phyloP scores from a whole-genome alignment of 2,329 filamentous ascomycete species.

The Aspergillus brunneoviolaceus region DNA sequence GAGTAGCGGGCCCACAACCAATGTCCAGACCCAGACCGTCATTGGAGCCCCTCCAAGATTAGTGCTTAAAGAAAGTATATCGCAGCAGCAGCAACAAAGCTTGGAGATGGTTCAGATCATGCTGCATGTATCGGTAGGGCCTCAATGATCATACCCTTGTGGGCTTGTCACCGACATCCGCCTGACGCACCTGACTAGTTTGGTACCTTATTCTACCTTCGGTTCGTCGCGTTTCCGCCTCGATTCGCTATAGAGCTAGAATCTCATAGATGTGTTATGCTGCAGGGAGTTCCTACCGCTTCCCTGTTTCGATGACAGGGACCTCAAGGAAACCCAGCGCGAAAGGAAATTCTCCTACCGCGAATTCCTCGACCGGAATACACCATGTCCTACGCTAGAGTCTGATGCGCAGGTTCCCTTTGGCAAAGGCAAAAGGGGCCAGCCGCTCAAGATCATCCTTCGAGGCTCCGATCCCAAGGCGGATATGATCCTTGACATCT shows the following conservation, averaged over 20 bases:
- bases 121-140: slow-evolving; percentile 47
- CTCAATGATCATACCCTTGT: background rate
- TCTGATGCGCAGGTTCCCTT: slow-evolving; percentile 13
- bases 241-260: background rate
- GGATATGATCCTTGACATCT: slow-evolving; percentile 48
- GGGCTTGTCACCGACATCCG: background rate
- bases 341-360: slow-evolving; percentile 28
- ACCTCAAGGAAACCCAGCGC: slow-evolving; percentile 28
- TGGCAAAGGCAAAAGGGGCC: slow-evolving; percentile 25
- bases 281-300: slow-evolving; percentile 36
- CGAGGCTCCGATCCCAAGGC: slow-evolving; percentile 41
- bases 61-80: slow-evolving; percentile 13
- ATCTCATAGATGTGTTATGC: slow-evolving; percentile 16
- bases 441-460: slow-evolving; percentile 43
- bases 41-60: slow-evolving; percentile 11
- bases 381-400: slow-evolving; percentile 7
- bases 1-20: slow-evolving; percentile 9
- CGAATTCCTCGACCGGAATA: slow-evolving; percentile 27
- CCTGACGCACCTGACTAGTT: slow-evolving; percentile 25
- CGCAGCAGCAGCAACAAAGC: slow-evolving; percentile 45
- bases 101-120: slow-evolving; percentile 50
- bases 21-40: slow-evolving; percentile 17
- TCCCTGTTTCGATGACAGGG: slow-evolving; percentile 35
- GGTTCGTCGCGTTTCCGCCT: slow-evolving; percentile 20
- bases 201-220: slow-evolving; percentile 37